A percentile compares a stretch with the other conserved stretches of the same genome.
These are phyloP conservation scores for Syzygium grande DNA, from an alignment of 345 rosid genomes.

Conservation along the genomic window DNA sequence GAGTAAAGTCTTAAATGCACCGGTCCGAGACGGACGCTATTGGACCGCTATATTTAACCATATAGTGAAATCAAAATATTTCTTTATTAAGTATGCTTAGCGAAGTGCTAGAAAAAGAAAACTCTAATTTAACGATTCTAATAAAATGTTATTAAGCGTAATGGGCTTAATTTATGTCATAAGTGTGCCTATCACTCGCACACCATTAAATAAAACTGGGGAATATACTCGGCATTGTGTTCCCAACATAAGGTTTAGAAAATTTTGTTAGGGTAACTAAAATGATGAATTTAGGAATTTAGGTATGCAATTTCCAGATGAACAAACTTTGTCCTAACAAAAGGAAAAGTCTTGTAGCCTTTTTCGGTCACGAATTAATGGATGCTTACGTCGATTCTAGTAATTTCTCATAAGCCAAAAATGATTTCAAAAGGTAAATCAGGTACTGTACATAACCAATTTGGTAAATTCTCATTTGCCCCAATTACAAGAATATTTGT, in stretches of 20 bases:
- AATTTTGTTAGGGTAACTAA: neutral
- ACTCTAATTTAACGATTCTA: neutral
- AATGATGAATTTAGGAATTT: neutral
- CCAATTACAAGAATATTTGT: neutral
- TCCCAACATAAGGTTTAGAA: neutral
- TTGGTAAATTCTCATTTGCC: neutral
- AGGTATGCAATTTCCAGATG: neutral
- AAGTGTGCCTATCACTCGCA: neutral
- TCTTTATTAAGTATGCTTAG: neutral
- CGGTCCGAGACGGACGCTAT: rapidly evolving
- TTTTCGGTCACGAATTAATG: too few species aligned
- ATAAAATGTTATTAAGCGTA: neutral
- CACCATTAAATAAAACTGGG: neutral
- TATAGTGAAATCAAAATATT: neutral
- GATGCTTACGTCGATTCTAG: neutral
- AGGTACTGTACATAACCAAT: rapidly evolving
- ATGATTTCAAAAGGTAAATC: neutral
- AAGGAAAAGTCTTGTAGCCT: too few species aligned
- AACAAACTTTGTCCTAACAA: neutral
- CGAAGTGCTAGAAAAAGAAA: neutral
- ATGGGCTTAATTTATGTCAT: neutral
- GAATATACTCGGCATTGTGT: neutral
- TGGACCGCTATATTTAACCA: neutral
- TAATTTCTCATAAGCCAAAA: neutral
- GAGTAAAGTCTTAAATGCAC: neutral